Base-by-base conservation (phyloP, 1,284 basidiomycete species). In the Coniferiporia sulphurascens region DNA sequence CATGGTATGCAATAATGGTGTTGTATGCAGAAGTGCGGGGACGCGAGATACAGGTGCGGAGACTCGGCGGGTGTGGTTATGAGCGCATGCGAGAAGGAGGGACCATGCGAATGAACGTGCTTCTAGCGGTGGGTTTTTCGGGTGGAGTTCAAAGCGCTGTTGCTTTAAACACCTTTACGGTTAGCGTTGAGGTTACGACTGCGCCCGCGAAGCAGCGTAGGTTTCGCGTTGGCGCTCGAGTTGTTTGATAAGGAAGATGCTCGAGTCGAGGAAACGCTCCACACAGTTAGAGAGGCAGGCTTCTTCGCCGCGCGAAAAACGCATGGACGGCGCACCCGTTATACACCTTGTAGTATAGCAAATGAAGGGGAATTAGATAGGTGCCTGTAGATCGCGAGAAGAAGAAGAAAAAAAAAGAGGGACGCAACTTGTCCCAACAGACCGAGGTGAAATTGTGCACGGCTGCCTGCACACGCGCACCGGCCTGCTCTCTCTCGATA, bases 221-320 rank as follows among this genome's bases (percentile, higher is more conserved):
- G 63, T 62, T 57, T 46, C 66, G 76, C 79, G 74, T 60, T 78
- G 82, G 61, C 79, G 73, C 72, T 95, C 89, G 59, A 98, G 83
- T 70, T 86, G 84, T 69, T 86, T 86, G 64, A 98, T 86, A 75
- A 96, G 83, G 76, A 83, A 93, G 54, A 95, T 74, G 67, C 88
- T 93, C n/a, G 91, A 87, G 75, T 98, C 95, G 65, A 98, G 78
- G 78, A 98, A 98, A 59, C 95, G 82, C 65, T 94, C 93, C 50
- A 97, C 95, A 69, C 94, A 98, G 76, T 96, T 96, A 62, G 83
- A 78, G 50, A 98, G 80, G 71, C 95, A 98, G 56, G 79, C 79
- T 67, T 90, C 86, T 74, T 98, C 95, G 49, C 83, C 79, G 60
- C 89, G 80, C 38, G 91, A 90, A 75, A 98, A 97, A 57, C 86